A percentile compares a stretch with the other conserved stretches of the same genome.
These are phyloP conservation scores for Aspergillus sp. DNA, from an alignment of 2,329 filamentous ascomycete genomes.

Conservation along the genomic window DNA sequence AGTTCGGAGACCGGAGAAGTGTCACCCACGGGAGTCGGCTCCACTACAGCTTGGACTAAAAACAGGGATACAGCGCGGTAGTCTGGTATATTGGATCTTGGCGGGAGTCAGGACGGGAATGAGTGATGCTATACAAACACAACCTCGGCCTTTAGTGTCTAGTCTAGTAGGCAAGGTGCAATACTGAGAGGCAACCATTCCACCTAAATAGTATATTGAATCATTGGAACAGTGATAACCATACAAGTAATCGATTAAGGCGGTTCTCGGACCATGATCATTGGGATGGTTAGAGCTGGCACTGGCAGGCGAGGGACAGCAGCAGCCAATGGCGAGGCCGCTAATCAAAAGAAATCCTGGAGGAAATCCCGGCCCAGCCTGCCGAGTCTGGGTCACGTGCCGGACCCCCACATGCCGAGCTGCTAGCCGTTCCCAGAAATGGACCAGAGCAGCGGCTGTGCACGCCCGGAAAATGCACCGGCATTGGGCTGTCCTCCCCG, in stretches of 20 bases:
- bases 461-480: constrained; percentile 26
- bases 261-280: too few species aligned
- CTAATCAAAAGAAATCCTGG: neutral
- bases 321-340: constrained; percentile 6
- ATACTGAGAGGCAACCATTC: too few species aligned
- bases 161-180: neutral
- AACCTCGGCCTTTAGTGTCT: neutral
- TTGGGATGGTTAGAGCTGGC: neutral
- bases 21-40: neutral
- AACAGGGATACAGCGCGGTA: neutral
- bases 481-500: constrained; percentile 23
- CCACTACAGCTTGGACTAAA: neutral
- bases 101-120: neutral
- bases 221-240: too few species aligned
- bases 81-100: neutral
- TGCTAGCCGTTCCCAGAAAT: constrained; percentile 19
- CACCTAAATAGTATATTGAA: too few species aligned
- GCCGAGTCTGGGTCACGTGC: constrained; percentile 27
- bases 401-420: constrained; percentile 31
- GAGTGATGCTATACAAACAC: neutral
- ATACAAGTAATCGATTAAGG: too few species aligned
- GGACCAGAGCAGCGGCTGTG: neutral
- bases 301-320: neutral
- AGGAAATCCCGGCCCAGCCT: constrained; percentile 24
- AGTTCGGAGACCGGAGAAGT: neutral